Percentiles rank a stretch among this genome's conserved stretches.
These are phyloP conservation scores for Helotiales sp. DNA, from an alignment of 2,329 filamentous ascomycete genomes.

Conservation along the genomic window DNA sequence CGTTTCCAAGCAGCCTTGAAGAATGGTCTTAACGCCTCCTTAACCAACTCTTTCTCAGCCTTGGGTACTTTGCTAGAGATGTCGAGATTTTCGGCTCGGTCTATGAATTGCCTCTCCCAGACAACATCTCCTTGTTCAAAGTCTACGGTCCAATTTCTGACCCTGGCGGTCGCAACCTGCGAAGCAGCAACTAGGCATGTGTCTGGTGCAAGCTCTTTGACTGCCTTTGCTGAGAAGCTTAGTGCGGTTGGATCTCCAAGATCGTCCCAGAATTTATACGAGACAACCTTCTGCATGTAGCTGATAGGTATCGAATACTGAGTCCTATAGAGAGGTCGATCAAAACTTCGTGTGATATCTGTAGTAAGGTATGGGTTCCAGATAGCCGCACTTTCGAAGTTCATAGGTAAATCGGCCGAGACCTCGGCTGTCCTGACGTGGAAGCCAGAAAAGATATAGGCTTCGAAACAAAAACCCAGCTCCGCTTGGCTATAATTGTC, in stretches of 20 bases:
- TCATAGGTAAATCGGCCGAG: background rate
- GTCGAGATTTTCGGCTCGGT: background rate
- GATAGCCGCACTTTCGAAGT: background rate
- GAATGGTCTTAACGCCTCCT: background rate
- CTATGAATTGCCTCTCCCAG: background rate
- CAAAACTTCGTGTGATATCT: background rate
- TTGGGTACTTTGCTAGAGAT: background rate
- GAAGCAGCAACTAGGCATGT: background rate
- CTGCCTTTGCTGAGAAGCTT: background rate
- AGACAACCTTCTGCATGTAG: constrained; percentile 5
- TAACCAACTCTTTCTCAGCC: background rate
- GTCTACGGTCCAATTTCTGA: background rate
- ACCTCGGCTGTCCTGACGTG: background rate
- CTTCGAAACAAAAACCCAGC: constrained; percentile 17
- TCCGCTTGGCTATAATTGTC: constrained; percentile 20
- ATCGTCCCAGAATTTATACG: constrained; percentile 6
- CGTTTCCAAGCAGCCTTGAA: background rate
- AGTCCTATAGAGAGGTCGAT: constrained; percentile 3
- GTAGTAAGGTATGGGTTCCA: constrained; percentile 6
- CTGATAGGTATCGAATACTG: constrained; percentile 5
- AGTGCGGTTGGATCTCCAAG: background rate
- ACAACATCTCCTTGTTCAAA: no score
- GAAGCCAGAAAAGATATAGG: background rate
- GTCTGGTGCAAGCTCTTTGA: background rate
- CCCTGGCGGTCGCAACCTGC: background rate